Base-by-base conservation (phyloP, 1,284 basidiomycete genomes). In the Fistulinella staudtii region DNA sequence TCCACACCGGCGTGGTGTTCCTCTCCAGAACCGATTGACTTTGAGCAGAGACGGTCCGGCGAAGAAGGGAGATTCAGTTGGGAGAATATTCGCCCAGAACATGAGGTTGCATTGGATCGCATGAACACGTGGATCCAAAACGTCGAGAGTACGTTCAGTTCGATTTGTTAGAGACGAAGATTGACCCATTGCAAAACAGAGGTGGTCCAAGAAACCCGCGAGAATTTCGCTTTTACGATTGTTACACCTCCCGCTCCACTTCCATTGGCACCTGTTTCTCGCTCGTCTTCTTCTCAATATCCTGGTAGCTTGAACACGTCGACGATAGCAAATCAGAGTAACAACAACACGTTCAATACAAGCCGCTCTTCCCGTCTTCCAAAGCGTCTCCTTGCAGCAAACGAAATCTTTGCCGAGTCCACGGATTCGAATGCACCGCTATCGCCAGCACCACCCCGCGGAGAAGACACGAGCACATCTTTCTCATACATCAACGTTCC, bases 111-210 rank as follows among this genome's bases (percentile, higher is more conserved):
- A 34, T 64, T 71, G 28, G 85, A 89, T 55, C 70, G 86, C 43
- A 79, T 89, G 80, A 75, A 78, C 1, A 67, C 80, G 41, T 89
- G 86, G 87, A 82, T 87, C 64, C 76, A 76, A 53, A 85, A 78
- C 46, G 83, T 88, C 9, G 85, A 89, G 65, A 82, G 85, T 89
- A 58, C 58, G 85, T 74, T 11, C n/a, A 35, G 2, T 9, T 1
- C 1, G 39, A 6, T 43, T 42, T 42, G 21, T 9, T 45, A 34
- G 17, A 18, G n/a, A 36, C n/a, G 15, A 2, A 5, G 23, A 35
- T 39, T 8, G n/a, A 2, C 7, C 53, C 25, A 49, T 53, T 28
- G 14, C 17, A 35, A 43, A 60, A 45, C 58, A 88, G 85, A 77
- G 68, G 84, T 88, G 17, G 82, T 88, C 8, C 81, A 86, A 57